These are phyloP conservation scores for Suaeda aralocaspica DNA, from an alignment of 148 eudicot species.

Conservation along the genomic window DNA sequence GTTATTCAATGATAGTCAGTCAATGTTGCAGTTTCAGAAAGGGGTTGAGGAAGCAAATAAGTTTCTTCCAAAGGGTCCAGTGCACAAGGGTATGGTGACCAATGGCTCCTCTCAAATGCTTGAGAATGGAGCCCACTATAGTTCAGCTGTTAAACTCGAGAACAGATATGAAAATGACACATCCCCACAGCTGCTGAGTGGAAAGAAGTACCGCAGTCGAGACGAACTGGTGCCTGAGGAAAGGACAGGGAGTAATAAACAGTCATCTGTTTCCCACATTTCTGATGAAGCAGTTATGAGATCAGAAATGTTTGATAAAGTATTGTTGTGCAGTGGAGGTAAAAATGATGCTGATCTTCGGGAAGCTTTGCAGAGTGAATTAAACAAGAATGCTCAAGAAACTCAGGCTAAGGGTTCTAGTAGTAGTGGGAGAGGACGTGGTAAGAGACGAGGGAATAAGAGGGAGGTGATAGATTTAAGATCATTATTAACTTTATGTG, in stretches of 20 bases:
- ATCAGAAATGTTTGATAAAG: slow-evolving; percentile 73
- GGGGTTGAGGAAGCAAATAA: slow-evolving; percentile 60
- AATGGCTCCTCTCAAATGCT: slow-evolving; percentile 15
- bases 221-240: slow-evolving; percentile 39
- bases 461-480: slow-evolving; percentile 57
- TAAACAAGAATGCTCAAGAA: slow-evolving; percentile 36
- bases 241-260: slow-evolving; percentile 50
- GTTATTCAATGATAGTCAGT: slow-evolving; percentile 48
- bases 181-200: slow-evolving; percentile 25
- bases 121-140: slow-evolving; percentile 2
- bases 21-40: slow-evolving; percentile 51
- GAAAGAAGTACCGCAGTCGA: slow-evolving; percentile 45
- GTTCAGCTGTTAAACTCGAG: slow-evolving; percentile 25
- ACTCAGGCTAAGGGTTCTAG: slow-evolving; percentile 35
- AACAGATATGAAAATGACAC: slow-evolving; percentile 10
- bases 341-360: slow-evolving; percentile 62
- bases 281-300: slow-evolving; percentile 51
- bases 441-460: slow-evolving; percentile 41
- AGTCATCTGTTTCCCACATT: slow-evolving; percentile 39
- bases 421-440: slow-evolving; percentile 46
- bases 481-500: slow-evolving; percentile 64
- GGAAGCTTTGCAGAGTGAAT: slow-evolving; percentile 44
- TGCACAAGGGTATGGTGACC: slow-evolving; percentile 20
- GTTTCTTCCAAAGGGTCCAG: slow-evolving; percentile 43
- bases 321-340: slow-evolving; percentile 55